These are phyloP conservation scores for Pseudocohnilembus persalinus DNA, from an alignment of 169 alveolate genomes.

Conservation along the genomic window DNA sequence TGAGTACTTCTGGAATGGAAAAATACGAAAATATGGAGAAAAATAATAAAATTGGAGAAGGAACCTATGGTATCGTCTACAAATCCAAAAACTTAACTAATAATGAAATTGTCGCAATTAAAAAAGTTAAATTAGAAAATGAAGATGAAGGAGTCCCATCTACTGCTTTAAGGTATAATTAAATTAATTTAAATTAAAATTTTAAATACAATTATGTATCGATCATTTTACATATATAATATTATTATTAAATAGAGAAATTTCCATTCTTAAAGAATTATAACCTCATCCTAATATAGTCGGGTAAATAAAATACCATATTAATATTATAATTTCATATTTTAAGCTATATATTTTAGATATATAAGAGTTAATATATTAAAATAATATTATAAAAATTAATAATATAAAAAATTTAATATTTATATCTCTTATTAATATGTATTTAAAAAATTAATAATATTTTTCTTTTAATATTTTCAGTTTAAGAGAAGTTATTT, in stretches of 20 bases:
- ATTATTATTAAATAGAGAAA: slow-evolving; percentile 55
- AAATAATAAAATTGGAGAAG: slow-evolving; percentile 63
- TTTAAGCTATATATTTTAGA: no score
- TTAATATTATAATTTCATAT: no score
- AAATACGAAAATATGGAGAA: slow-evolving; percentile 73
- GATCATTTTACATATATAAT: slow-evolving; percentile 44
- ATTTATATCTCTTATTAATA: no score
- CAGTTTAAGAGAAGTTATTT: slow-evolving; percentile 66
- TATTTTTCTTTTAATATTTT: no score
- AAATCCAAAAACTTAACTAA: slow-evolving; percentile 67
- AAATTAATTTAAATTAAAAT: slow-evolving; percentile 65
- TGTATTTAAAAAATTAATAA: slow-evolving; percentile 16
- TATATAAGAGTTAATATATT: no score
- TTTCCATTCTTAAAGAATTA: slow-evolving; percentile 71
- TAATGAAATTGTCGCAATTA: slow-evolving; percentile 74
- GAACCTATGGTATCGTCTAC: slow-evolving; percentile 79
- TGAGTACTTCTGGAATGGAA: slow-evolving; percentile 23
- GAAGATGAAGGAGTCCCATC: slow-evolving; percentile 88
- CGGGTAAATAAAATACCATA: slow-evolving; percentile 46
- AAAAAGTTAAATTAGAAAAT: slow-evolving; percentile 76
- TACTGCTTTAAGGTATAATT: slow-evolving; percentile 83
- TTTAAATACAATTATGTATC: slow-evolving; percentile 70
- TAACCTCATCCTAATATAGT: slow-evolving; percentile 77
- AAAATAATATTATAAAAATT: no score
- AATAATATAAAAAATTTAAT: no score